Percentiles rank a stretch among this genome's conserved stretches.
phyloP scores from a whole-genome alignment of 2,329 filamentous ascomycete species.

The Aspergillus sp. region DNA sequence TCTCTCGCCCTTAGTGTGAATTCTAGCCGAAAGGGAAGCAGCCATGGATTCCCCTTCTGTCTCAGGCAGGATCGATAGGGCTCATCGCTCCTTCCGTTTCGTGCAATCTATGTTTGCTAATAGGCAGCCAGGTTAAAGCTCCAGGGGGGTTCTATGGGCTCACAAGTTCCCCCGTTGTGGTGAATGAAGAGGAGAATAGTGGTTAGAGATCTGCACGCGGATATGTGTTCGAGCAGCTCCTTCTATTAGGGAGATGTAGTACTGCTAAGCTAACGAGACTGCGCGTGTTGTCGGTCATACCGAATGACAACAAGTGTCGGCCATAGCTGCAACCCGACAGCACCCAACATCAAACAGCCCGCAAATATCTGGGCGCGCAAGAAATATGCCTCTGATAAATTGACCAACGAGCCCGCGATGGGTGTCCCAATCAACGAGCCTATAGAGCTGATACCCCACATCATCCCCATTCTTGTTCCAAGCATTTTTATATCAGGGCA shows the following conservation, averaged over 20 bases:
- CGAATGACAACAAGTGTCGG: constrained; percentile 24
- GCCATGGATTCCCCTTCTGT: too few species aligned
- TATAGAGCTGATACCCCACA: constrained; percentile 36
- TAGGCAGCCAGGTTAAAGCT: too few species aligned
- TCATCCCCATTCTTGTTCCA: constrained; percentile 34
- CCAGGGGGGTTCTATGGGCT: too few species aligned
- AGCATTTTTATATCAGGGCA: constrained; percentile 27
- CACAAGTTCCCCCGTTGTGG: too few species aligned
- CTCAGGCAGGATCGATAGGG: too few species aligned
- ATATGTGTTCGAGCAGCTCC: too few species aligned
- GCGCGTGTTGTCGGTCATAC: not conserved
- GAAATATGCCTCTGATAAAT: constrained; percentile 27
- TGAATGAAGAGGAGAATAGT: too few species aligned
- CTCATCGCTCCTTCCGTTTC: too few species aligned
- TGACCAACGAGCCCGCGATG: constrained; percentile 33
- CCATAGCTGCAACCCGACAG: constrained; percentile 27
- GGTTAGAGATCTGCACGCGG: too few species aligned
- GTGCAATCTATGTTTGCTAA: too few species aligned
- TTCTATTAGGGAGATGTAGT: not conserved
- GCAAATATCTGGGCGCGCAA: constrained; percentile 33
- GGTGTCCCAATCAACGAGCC: constrained; percentile 32
- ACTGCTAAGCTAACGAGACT: not conserved
- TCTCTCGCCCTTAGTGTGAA: too few species aligned
- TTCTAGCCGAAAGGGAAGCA: too few species aligned
- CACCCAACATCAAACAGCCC: constrained; percentile 33